A percentile compares a stretch with the other conserved stretches of the same genome.
Conservation (phyloP, 352 stramenopile species). For the Phytopythium chamaehyphon region DNA sequence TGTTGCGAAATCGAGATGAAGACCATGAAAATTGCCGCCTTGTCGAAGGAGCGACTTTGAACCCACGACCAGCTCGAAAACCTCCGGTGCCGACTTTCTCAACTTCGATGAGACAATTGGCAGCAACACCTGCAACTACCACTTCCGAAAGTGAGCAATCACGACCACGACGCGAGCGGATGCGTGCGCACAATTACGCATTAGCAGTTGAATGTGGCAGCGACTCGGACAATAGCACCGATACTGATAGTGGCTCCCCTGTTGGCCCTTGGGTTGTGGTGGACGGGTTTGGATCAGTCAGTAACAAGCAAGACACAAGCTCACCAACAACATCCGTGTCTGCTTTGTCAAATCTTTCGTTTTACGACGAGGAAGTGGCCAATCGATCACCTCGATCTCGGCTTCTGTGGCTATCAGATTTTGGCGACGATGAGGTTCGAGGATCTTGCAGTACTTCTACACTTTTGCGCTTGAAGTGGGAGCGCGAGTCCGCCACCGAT, state of each 20-base stretch:
- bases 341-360: constrained; percentile 17
- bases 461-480: neutral
- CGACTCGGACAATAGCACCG: constrained; percentile 5
- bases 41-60: constrained; percentile 10
- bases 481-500: neutral
- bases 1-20: neutral
- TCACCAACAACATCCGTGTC: constrained; percentile 13
- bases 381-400: constrained; percentile 54
- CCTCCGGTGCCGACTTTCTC: neutral
- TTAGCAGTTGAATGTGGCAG: constrained; percentile 1
- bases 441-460: neutral
- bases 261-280: constrained; percentile 47
- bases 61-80: constrained; percentile 9
- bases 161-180: constrained; percentile 8
- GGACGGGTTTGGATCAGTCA: constrained; percentile 3
- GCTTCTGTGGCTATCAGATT: constrained; percentile 60
- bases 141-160: constrained; percentile 4
- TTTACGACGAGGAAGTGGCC: constrained; percentile 11
- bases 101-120: neutral
- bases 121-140: neutral
- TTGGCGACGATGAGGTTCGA: constrained; percentile 12
- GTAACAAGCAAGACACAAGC: neutral
- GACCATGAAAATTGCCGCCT: neutral
- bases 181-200: constrained; percentile 5
- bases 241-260: constrained; percentile 21